phyloP scores from a whole-genome alignment of 371 early-diverging fungal species.

The Mortierella sp. region DNA sequence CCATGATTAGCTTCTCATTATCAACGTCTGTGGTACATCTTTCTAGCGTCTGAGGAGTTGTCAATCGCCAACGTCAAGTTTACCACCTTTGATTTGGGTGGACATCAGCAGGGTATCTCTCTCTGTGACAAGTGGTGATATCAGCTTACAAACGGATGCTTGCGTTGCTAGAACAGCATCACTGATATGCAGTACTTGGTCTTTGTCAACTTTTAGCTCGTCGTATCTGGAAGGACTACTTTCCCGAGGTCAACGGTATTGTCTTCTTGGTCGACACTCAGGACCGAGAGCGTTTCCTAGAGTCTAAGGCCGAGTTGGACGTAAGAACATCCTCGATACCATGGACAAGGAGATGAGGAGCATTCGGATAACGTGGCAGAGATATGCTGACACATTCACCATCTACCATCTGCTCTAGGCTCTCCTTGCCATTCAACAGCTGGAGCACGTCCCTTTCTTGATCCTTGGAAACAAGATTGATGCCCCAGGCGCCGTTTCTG shows the following conservation, averaged over 20 bases:
- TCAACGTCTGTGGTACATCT: no score
- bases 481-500: constrained; percentile 92
- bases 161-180: neutral
- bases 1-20: no score
- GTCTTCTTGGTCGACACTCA: constrained; percentile 97
- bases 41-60: constrained; percentile 93
- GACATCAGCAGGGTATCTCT: constrained; percentile 89
- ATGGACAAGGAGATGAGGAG: no score
- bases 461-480: constrained; percentile 99
- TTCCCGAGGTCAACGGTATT: constrained; percentile 96
- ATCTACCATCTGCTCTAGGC: constrained; percentile 61
- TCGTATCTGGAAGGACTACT: constrained; percentile 98
- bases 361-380: neutral
- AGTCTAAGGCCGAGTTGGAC: constrained; percentile 95
- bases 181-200: no score
- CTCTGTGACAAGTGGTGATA: no score
- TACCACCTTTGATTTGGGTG: constrained; percentile 97
- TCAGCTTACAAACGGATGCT: no score
- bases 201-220: constrained; percentile 88
- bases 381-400: constrained; percentile 2
- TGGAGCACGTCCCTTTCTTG: constrained; percentile 92
- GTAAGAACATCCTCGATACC: constrained; percentile 68
- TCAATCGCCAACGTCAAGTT: constrained; percentile 96
- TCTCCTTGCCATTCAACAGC: constrained; percentile 92
- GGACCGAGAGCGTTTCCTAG: constrained; percentile 85